Base-by-base conservation (phyloP, 1,139 yeast genomes). In the Debaryomyces psychrophilus region DNA sequence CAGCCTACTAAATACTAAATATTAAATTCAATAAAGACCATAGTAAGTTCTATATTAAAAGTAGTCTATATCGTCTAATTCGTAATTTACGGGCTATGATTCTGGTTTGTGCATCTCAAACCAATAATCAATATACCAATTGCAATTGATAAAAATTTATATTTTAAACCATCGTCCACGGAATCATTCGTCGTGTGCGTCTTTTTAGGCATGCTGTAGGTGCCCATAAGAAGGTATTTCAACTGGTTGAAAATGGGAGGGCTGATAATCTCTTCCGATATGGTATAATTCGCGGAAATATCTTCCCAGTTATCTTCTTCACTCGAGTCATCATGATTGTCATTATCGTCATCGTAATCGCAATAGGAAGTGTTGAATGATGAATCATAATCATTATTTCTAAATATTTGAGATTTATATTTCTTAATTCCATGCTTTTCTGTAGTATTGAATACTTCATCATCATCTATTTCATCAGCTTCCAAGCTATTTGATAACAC, bases 71-170 rank as follows among this genome's bases (percentile, higher is more conserved):
- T 37, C 42, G 41, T 36, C 31, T 41, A 31, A 14, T 37, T 40
- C 44, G 39, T 37, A 28, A 41, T 25, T 31, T 42, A 37, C 11
- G 23, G 40, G 15, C 26, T 37, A 25, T 37, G 37, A 31, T 48
- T 50, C 20, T 56, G 55, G 43, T 65, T 67, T 9, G 77, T 69
- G 50, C 74, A 67, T 50, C 71, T 64, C 43, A 73, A 59, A 2
- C 77, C 79, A 43, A 75, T 61, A 34, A 75, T 70, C 50, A 71
- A 61, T 6, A 75, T 74, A 25, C 79, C 79, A 41, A 75, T 59
- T 6, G 77, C 76, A 41, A 75, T 68, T 33, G 77, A 68, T 41
- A 75, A 60, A 49, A 75, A 75, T 57, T 73, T 76, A 53, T 71
- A 69, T 58, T 69, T 73, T 50, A 75, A 62, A 23, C 66, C 62